phyloP scores from a whole-genome alignment of 2,329 filamentous ascomycete genomes.

The Sclerotinia glacialis region DNA sequence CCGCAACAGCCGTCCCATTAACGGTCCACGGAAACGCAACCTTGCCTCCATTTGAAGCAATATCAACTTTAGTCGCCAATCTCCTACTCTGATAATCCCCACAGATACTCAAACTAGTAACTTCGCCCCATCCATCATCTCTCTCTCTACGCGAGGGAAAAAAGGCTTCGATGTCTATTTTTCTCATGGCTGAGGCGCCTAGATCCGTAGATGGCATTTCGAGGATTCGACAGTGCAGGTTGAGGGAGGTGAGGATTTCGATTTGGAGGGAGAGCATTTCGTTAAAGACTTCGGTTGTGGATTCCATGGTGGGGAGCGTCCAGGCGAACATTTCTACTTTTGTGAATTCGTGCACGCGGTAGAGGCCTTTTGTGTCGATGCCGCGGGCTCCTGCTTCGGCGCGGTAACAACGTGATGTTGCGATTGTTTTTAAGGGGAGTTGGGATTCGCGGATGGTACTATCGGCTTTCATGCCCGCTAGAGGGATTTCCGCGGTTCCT shows the following conservation, averaged over 20 bases:
- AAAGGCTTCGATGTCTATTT: slow-evolving; percentile 90
- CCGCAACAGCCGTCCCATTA: slow-evolving; percentile 90
- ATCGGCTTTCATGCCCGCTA: slow-evolving; percentile 85
- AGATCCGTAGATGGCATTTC: slow-evolving; percentile 91
- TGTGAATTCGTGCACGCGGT: slow-evolving; percentile 96
- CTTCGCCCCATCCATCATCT: slow-evolving; percentile 82
- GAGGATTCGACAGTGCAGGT: slow-evolving; percentile 80
- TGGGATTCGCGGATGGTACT: slow-evolving; percentile 60
- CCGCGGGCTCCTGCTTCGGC: slow-evolving; percentile 91
- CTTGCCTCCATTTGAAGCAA: slow-evolving; percentile 49
- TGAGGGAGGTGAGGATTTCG: slow-evolving; percentile 74
- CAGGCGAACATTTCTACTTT: slow-evolving; percentile 98
- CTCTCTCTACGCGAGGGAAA: slow-evolving; percentile 74
- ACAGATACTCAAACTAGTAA: slow-evolving; percentile 86
- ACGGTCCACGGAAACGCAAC: slow-evolving; percentile 80
- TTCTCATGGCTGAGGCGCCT: slow-evolving; percentile 81
- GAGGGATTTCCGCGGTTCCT: slow-evolving; percentile 90
- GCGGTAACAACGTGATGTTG: slow-evolving; percentile 87
- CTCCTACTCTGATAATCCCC: slow-evolving; percentile 91
- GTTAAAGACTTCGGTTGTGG: slow-evolving; percentile 63
- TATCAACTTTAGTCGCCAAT: slow-evolving; percentile 69
- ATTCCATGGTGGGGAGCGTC: slow-evolving; percentile 58
- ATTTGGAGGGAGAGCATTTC: slow-evolving; percentile 87
- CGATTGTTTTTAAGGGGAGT: slow-evolving; percentile 76
- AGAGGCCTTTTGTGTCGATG: slow-evolving; percentile 87